Evolutionary conservation across 257 asterid genomes (phyloP).

Genomic region (Solanum etuberosum): DNA sequence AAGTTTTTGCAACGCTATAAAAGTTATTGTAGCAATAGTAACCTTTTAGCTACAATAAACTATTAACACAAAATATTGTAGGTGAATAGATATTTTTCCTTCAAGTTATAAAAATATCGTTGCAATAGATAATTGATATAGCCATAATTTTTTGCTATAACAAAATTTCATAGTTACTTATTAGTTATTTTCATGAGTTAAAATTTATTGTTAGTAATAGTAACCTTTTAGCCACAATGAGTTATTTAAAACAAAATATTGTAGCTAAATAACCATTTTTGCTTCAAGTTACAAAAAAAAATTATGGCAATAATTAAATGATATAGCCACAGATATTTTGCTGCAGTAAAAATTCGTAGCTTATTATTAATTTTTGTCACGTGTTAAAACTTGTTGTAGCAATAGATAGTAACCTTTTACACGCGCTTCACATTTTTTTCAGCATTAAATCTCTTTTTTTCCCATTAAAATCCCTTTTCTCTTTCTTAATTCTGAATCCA

Average conservation of each 20-base stretch:
- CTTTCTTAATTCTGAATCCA: no score
- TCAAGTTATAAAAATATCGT: no score
- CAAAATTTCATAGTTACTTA: not conserved
- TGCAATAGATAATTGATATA: not conserved
- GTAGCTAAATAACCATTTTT: no score
- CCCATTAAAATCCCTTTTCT: no score
- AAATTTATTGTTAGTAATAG: no score
- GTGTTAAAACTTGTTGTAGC: not conserved
- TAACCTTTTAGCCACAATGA: no score
- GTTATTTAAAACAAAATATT: no score
- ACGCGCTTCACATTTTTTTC: no score
- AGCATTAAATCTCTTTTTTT: no score
- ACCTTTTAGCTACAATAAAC: not conserved
- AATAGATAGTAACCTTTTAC: not conserved
- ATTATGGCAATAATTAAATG: not conserved
- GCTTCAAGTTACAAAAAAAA: no score
- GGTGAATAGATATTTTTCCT: not conserved
- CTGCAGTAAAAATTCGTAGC: no score
- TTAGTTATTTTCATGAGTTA: not conserved
- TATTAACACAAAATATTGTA: no score
- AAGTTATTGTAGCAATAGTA: not conserved
- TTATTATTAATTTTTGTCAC: not conserved
- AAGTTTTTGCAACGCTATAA: not conserved
- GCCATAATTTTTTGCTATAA: not conserved
- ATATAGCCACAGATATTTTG: not conserved